phyloP scores from a whole-genome alignment of 192 early-diverging fungal species.

The Obelidium mucronatum region DNA sequence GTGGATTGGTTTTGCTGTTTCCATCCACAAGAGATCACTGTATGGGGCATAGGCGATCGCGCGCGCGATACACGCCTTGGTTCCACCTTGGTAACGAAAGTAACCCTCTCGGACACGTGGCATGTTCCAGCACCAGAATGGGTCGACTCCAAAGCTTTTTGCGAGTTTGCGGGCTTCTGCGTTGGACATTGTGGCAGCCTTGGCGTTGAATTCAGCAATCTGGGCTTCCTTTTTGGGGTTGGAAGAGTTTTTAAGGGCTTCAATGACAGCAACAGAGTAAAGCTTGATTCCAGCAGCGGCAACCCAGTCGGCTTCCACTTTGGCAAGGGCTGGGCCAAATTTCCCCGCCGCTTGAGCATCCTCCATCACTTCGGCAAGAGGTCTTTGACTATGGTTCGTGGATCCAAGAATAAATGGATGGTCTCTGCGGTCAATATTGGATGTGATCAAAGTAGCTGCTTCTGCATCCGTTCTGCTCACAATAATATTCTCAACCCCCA shows the following conservation, averaged over 20 bases:
- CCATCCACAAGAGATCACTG: slow-evolving; percentile 96
- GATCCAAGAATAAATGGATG: slow-evolving; percentile 95
- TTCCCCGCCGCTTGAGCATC: slow-evolving; percentile 80
- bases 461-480: slow-evolving; percentile 97
- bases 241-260: slow-evolving; percentile 72
- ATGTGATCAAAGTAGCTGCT: slow-evolving; percentile 94
- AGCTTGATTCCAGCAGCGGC: slow-evolving; percentile 80
- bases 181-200: slow-evolving; percentile 73
- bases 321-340: slow-evolving; percentile 75
- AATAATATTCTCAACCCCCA: slow-evolving; percentile 94
- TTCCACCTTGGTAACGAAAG: slow-evolving; percentile 97
- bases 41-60: slow-evolving; percentile 85
- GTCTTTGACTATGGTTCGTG: slow-evolving; percentile 80
- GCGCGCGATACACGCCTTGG: slow-evolving; percentile 85
- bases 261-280: slow-evolving; percentile 81
- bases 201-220: slow-evolving; percentile 60
- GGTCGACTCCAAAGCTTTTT: slow-evolving; percentile 73
- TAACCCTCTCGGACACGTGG: slow-evolving; percentile 94
- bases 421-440: slow-evolving; percentile 95
- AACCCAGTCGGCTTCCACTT: slow-evolving; percentile 88
- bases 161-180: slow-evolving; percentile 82
- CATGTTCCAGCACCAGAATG: slow-evolving; percentile 88
- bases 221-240: slow-evolving; percentile 49
- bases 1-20: slow-evolving; percentile 94
- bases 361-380: slow-evolving; percentile 79